Conservation (phyloP, 345 rosid species). For the Sonneratia caseolaris region DNA sequence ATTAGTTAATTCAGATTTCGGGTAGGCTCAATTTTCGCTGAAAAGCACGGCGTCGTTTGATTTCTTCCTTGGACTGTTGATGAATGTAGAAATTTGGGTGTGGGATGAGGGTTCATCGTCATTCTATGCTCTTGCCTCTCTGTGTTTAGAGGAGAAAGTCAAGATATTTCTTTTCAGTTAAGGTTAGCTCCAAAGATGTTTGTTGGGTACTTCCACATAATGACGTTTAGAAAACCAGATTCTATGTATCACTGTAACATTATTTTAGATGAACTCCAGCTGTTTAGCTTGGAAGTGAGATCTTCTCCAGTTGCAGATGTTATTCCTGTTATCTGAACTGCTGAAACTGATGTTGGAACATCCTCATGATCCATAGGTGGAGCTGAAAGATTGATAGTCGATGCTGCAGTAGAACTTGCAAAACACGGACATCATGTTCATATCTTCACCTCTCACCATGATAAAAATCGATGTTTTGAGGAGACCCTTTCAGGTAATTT, state of each 20-base stretch:
- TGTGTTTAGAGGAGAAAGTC: too few species aligned
- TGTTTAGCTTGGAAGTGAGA: background rate
- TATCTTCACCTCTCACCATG: slow-evolving; percentile 84
- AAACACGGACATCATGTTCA: slow-evolving; percentile 77
- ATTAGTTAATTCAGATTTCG: background rate
- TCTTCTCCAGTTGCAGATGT: background rate
- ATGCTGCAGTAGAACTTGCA: slow-evolving; percentile 81
- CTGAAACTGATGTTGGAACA: background rate
- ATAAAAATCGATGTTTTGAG: slow-evolving; percentile 75
- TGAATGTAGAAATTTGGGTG: background rate
- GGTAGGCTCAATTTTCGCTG: background rate
- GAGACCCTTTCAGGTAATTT: slow-evolving; percentile 66
- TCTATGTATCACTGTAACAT: background rate
- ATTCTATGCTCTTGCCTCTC: too few species aligned
- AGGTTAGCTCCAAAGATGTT: too few species aligned
- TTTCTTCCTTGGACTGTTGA: background rate
- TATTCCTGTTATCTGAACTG: background rate
- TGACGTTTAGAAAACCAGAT: background rate
- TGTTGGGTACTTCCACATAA: background rate
- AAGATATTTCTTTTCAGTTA: too few species aligned
- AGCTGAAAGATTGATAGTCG: slow-evolving; percentile 91
- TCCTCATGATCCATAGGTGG: slow-evolving; percentile 42
- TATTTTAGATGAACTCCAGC: background rate
- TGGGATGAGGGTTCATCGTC: too few species aligned
- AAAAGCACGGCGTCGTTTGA: background rate